Percentiles rank a stretch among this genome's conserved stretches.
These are phyloP conservation scores for Escallonia rubra DNA, from an alignment of 129 eudicot genomes.

Conservation along the genomic window DNA sequence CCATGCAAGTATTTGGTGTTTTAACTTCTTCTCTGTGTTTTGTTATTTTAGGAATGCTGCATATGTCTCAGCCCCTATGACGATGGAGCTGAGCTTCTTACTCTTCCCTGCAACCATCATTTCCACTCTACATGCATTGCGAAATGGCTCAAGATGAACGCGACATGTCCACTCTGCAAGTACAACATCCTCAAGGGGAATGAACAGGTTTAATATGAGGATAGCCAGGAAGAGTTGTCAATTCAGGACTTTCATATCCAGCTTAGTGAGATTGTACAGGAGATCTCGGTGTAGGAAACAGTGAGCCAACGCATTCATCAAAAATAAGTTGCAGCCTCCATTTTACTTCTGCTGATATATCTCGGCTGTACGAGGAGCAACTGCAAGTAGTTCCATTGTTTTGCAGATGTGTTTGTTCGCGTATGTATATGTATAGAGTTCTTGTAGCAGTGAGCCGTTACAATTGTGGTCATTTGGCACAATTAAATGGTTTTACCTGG, in stretches of 20 bases:
- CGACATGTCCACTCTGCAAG: slow-evolving; percentile 95
- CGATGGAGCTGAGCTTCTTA: slow-evolving; percentile 74
- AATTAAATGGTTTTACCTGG: too few relatives aligned
- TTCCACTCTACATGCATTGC: slow-evolving; percentile 76
- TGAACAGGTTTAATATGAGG: slow-evolving; percentile 47
- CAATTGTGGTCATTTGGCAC: too few relatives aligned
- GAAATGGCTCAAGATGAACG: slow-evolving; percentile 98
- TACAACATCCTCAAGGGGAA: slow-evolving; percentile 79
- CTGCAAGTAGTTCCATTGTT: too few relatives aligned
- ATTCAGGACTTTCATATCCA: slow-evolving; percentile 16
- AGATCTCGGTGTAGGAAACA: slow-evolving; percentile 8
- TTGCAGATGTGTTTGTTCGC: too few relatives aligned
- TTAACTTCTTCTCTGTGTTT: background rate
- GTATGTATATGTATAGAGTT: too few relatives aligned
- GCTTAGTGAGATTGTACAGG: slow-evolving; percentile 22
- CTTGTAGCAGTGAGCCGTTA: too few relatives aligned
- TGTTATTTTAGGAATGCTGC: slow-evolving; percentile 68
- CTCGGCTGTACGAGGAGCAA: too few relatives aligned
- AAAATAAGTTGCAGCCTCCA: slow-evolving; percentile 13
- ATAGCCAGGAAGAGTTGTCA: background rate
- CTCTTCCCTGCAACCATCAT: slow-evolving; percentile 85
- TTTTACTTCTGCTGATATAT: background rate
- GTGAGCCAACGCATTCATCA: slow-evolving; percentile 3
- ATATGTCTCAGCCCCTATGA: slow-evolving; percentile 78
- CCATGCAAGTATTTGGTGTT: background rate